Evolutionary conservation across 2,329 filamentous ascomycete species (phyloP), one percentile per base, ranked within the genome.

Genomic region (Didymella segeticola): DNA sequence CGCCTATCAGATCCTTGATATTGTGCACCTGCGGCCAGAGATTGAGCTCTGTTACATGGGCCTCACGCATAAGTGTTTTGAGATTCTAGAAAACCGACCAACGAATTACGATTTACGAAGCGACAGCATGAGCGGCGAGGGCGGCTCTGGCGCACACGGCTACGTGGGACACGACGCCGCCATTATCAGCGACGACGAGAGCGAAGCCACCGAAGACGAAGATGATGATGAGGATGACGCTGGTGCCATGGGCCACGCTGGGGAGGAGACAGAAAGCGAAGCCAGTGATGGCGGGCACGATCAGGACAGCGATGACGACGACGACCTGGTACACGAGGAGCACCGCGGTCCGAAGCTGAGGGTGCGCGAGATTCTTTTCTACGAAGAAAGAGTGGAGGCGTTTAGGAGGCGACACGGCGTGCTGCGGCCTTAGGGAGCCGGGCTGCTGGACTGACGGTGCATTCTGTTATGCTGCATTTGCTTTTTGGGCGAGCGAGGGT

Each of bases 321-420:
- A 84, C 57, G 82, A 80, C 4, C 79, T 80, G 41, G 69, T 78
- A 59, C 79, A 81, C 29, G 81, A 81, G 31, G 75, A 71, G 77
- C 51, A 54, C 4, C 39, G 51, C 9, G 82, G 63, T 5, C 70
- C 75, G 25, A 81, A 81, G 58, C 80, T 93, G 55, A 82, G 86
- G 48, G 77, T 93, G 61, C 80, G 89, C 57, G 89, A 93, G 78
- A 93, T 95, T 59, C 74, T 93, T 58, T 93, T 91, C 73, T 93
- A 91, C 66, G 90, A 93, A 70, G 90, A 93, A 70, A 90, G 91
- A 74, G 69, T 73, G 4, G 86, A 88, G 23, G 87, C 93, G 53
- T 93, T 93, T 77, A 89, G 88, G 72, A 88, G 89, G 26, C 83
- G 90, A 56, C 87, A 90, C 74, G 69, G 70, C 8, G 67, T 69